Percentiles rank a stretch among this genome's conserved stretches.
Evolutionary conservation across 2,329 filamentous ascomycete genomes (phyloP).

Genomic region (Xylaria multiplex): DNA sequence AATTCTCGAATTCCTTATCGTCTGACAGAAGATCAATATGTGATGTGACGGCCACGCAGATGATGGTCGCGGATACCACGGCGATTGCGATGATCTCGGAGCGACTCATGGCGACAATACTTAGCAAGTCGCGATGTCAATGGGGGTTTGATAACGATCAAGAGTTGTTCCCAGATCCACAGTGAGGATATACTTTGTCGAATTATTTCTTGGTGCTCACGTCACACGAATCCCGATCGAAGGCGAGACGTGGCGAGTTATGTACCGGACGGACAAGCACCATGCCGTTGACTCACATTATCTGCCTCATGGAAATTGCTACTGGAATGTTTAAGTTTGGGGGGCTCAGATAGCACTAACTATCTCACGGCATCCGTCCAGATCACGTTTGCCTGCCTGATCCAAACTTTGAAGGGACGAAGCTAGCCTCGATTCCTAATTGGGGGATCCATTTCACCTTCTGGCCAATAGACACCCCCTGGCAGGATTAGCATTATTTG

Average conservation of each 20-base stretch:
- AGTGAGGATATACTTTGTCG: too few species aligned
- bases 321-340: not conserved
- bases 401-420: not conserved
- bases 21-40: not conserved
- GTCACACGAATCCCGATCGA: not conserved
- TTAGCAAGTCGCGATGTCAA: not conserved
- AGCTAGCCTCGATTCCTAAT: conserved; percentile 1
- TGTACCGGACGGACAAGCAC: too few species aligned
- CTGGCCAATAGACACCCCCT: not conserved
- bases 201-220: too few species aligned
- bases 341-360: not conserved
- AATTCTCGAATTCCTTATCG: not conserved
- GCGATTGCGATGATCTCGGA: not conserved
- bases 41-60: not conserved
- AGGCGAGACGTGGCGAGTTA: not conserved
- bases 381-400: not conserved
- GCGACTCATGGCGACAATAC: not conserved
- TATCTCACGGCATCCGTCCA: not conserved
- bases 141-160: not conserved
- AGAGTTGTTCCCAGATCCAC: not conserved
- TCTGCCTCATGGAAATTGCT: not conserved
- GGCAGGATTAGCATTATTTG: too few species aligned
- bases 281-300: not conserved
- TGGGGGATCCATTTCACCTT: not conserved
- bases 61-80: not conserved